Evolutionary conservation across 1,284 basidiomycete genomes (phyloP).

Genomic region (Cutaneotrichosporon sp.): DNA sequence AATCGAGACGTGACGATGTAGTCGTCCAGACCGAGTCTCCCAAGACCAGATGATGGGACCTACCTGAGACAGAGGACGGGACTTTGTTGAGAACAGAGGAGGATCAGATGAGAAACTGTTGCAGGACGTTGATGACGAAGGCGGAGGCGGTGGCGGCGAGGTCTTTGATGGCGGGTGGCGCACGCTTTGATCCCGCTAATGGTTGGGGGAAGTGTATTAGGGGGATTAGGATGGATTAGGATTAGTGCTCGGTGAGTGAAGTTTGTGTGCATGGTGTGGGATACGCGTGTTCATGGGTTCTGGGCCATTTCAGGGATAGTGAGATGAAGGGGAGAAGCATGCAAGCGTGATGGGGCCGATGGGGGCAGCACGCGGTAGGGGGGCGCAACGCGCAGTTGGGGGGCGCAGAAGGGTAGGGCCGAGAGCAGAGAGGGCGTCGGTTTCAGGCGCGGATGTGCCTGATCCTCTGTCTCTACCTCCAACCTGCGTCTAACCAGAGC

Average conservation of each 20-base stretch:
- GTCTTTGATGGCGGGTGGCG: neutral
- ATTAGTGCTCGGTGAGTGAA: neutral
- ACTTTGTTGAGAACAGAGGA: neutral
- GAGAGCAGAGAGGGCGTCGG: neutral
- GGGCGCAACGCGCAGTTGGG: too few species aligned
- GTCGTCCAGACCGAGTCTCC: neutral
- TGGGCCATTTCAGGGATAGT: too few species aligned
- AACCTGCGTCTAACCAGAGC: neutral
- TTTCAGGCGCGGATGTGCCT: conserved; percentile 2
- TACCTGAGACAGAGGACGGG: neutral
- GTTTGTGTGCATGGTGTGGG: too few species aligned
- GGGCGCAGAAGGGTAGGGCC: too few species aligned
- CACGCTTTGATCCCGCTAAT: neutral
- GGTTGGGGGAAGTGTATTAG: neutral
- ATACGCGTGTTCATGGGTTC: too few species aligned
- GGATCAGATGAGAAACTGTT: neutral
- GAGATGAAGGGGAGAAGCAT: too few species aligned
- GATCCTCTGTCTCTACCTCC: neutral
- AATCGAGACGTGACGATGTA: neutral
- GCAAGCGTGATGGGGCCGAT: too few species aligned
- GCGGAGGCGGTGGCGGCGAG: neutral
- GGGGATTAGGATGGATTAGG: neutral
- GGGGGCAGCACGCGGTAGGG: too few species aligned
- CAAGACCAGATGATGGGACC: neutral
- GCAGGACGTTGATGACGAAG: neutral